Evolutionary conservation across 768 basidiomycete species (phyloP).

Genomic region (Nevesoporus exiguus): DNA sequence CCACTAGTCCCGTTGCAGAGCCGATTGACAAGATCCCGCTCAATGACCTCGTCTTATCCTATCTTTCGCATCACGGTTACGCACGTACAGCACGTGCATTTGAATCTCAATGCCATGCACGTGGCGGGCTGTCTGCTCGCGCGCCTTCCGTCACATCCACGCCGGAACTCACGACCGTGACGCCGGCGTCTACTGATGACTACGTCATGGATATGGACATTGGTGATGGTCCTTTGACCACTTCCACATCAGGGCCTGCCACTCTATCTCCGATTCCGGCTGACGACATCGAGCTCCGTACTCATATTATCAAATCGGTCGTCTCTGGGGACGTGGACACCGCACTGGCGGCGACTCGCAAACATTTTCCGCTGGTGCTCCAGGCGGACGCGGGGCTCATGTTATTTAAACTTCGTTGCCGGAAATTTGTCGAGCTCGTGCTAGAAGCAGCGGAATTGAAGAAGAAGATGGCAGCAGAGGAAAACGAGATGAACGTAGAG

Average conservation of each 20-base stretch:
- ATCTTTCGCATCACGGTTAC: constrained; percentile 85
- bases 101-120: constrained; percentile 43
- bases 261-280: constrained; percentile 27
- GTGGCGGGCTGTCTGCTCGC: constrained; percentile 23
- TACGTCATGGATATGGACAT: constrained; percentile 51
- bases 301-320: constrained; percentile 68
- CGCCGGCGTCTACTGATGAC: constrained; percentile 25
- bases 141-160: constrained; percentile 1
- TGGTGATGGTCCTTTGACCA: constrained; percentile 16
- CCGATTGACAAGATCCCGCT: constrained; percentile 57
- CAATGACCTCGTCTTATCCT: constrained; percentile 71
- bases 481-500: constrained; percentile 32
- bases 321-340: constrained; percentile 67
- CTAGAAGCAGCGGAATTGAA: constrained; percentile 66
- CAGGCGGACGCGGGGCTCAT: constrained; percentile 66
- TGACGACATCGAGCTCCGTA: constrained; percentile 62
- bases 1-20: constrained; percentile 30
- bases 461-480: constrained; percentile 52
- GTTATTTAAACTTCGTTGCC: constrained; percentile 77
- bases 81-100: constrained; percentile 67
- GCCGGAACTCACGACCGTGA: background rate
- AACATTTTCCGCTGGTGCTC: constrained; percentile 61
- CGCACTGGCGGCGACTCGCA: constrained; percentile 54
- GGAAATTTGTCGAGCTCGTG: constrained; percentile 83
- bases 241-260: constrained; percentile 11